Percentiles rank a stretch among this genome's conserved stretches.
These are phyloP conservation scores for Fusarium sp. DNA, from an alignment of 2,329 filamentous ascomycete species.

Conservation along the genomic window DNA sequence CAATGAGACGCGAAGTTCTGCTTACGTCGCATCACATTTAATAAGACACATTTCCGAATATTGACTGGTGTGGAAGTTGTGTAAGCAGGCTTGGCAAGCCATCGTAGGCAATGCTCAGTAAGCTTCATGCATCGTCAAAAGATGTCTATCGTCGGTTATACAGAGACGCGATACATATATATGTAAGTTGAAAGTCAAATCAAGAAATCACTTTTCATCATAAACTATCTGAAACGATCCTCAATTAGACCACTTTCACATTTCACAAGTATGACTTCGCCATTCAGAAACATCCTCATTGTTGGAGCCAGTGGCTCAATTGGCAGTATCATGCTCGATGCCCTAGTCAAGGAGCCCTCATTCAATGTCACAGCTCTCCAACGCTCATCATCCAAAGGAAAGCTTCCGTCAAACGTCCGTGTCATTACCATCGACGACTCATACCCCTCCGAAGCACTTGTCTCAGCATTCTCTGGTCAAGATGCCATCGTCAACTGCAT, in stretches of 20 bases:
- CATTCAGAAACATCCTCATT: conserved; percentile 8
- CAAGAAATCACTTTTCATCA: accelerated
- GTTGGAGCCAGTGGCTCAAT: conserved; percentile 5
- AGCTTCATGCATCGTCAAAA: not conserved
- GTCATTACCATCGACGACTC: conserved; percentile 9
- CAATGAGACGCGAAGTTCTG: not conserved
- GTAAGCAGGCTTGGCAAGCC: not conserved
- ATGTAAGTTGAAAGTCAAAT: not conserved
- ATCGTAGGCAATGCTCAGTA: not conserved
- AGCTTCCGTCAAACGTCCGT: not conserved
- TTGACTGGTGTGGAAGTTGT: not conserved
- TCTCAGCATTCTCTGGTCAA: conserved; percentile 4
- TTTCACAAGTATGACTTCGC: not conserved
- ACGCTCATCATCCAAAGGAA: conserved; percentile 5
- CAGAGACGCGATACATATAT: not conserved
- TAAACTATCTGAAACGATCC: no score
- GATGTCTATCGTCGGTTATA: no score
- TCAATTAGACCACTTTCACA: no score
- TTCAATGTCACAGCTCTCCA: conserved; percentile 2
- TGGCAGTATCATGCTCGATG: not conserved
- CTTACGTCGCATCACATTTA: not conserved
- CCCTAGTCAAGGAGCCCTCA: not conserved
- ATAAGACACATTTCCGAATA: not conserved
- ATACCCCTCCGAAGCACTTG: not conserved
- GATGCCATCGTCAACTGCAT: conserved; percentile 12